phyloP scores from a whole-genome alignment of 148 eudicot species.

The Silene latifolia region DNA sequence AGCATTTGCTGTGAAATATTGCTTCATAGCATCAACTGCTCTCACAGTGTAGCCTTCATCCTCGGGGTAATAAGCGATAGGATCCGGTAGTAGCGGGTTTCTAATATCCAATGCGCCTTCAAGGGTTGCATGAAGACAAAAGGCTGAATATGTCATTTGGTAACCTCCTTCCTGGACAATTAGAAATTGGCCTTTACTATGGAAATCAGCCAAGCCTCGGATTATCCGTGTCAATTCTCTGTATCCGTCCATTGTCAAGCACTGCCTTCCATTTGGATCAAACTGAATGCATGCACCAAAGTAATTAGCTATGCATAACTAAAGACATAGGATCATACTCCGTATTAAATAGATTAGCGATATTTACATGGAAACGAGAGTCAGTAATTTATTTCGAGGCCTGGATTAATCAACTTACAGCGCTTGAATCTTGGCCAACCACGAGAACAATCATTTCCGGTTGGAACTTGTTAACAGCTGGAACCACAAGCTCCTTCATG shows the following conservation, averaged over 20 bases:
- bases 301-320: too few relatives aligned
- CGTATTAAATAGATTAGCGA: too few relatives aligned
- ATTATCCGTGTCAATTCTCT: constrained; percentile 48
- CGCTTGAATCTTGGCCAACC: constrained; percentile 91
- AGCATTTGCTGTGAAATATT: constrained; percentile 32
- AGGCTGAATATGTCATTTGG: constrained; percentile 85
- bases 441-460: constrained; percentile 84
- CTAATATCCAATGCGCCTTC: constrained; percentile 71
- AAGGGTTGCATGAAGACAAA: constrained; percentile 86
- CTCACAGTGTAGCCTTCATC: constrained; percentile 43
- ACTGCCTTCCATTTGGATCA: constrained; percentile 97
- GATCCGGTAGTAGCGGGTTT: constrained; percentile 62
- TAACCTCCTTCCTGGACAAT: constrained; percentile 97
- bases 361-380: too few relatives aligned
- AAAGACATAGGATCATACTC: too few relatives aligned
- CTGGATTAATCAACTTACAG: constrained; percentile 49
- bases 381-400: too few relatives aligned
- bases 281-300: constrained; percentile 46
- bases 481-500: constrained; percentile 63
- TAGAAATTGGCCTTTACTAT: constrained; percentile 59
- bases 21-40: constrained; percentile 53
- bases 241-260: constrained; percentile 97
- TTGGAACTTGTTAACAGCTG: constrained; percentile 60
- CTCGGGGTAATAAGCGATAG: constrained; percentile 79
- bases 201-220: constrained; percentile 55